These are phyloP conservation scores for Asterella californica DNA, from an alignment of 225 moss, liverwort and hornwort genomes.

Conservation along the genomic window DNA sequence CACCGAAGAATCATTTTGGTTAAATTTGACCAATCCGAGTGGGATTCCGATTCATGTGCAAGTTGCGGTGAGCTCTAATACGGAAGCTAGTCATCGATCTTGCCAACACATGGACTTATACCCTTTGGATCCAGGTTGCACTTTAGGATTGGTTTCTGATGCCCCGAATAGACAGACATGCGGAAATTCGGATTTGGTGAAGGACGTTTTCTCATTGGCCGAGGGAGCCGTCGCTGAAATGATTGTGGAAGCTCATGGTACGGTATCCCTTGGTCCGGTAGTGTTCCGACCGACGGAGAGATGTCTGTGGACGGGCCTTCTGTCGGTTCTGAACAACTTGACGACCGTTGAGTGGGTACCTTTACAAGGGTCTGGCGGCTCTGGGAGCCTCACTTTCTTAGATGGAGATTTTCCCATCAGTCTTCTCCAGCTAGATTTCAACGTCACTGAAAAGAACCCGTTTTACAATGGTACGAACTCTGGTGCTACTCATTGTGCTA, in stretches of 20 bases:
- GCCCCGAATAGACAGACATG: conserved; percentile 14
- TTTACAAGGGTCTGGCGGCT: conserved; percentile 40
- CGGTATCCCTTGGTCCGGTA: conserved; percentile 39
- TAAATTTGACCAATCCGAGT: conserved; percentile 43
- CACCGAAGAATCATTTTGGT: conserved; percentile 33
- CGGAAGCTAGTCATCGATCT: conserved; percentile 28
- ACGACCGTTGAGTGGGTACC: conserved; percentile 46
- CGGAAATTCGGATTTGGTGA: background rate
- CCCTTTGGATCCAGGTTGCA: conserved; percentile 23
- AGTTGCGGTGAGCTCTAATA: conserved; percentile 29
- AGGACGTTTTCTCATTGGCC: conserved; percentile 33
- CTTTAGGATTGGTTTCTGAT: conserved; percentile 15
- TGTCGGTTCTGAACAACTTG: conserved; percentile 42
- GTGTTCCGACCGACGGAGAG: conserved; percentile 35
- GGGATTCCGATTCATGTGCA: conserved; percentile 27
- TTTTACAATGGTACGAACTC: conserved; percentile 30
- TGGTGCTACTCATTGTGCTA: too few relatives aligned
- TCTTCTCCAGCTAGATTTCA: conserved; percentile 37
- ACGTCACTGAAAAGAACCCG: conserved; percentile 14
- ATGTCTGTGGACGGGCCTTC: conserved; percentile 43
- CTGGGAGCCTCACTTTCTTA: conserved; percentile 40
- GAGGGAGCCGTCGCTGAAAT: conserved; percentile 35
- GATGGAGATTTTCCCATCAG: conserved; percentile 38
- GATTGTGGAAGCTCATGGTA: conserved; percentile 32
- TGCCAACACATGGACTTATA: conserved; percentile 17